Percentiles rank a stretch among this genome's conserved stretches.
These are phyloP conservation scores for Tulasnella sp. DNA, from an alignment of 768 basidiomycete genomes.

Conservation along the genomic window DNA sequence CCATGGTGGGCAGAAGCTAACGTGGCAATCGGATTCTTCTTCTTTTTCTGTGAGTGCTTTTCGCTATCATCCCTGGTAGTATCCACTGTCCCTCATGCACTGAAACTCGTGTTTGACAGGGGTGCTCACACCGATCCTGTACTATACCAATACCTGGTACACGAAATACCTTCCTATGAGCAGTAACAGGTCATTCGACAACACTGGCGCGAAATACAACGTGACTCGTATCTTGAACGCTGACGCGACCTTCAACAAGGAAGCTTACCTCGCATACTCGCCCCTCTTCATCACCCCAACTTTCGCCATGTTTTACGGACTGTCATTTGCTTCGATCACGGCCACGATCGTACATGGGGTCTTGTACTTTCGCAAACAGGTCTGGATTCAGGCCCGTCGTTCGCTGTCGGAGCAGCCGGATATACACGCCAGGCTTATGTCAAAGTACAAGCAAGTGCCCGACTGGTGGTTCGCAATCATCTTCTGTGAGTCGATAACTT, in stretches of 20 bases:
- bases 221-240: conserved; percentile 34
- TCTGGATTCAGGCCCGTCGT: background rate
- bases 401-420: background rate
- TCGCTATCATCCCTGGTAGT: background rate
- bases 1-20: conserved; percentile 26
- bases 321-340: conserved; percentile 23
- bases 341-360: conserved; percentile 22
- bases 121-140: background rate
- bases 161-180: background rate
- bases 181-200: conserved; percentile 21
- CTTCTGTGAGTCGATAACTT: background rate
- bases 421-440: background rate
- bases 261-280: conserved; percentile 39
- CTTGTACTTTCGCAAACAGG: conserved; percentile 15
- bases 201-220: conserved; percentile 34
- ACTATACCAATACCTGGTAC: conserved; percentile 4
- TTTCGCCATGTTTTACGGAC: conserved; percentile 16
- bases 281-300: conserved; percentile 35
- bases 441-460: background rate
- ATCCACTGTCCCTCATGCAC: background rate
- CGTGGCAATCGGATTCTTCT: conserved; percentile 19
- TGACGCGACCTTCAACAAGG: conserved; percentile 33
- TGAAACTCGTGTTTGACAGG: background rate
- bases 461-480: conserved; percentile 19
- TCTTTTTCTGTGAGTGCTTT: conserved; percentile 3